A percentile compares a stretch with the other conserved stretches of the same genome.
These are phyloP conservation scores for Botryotinia convoluta DNA, from an alignment of 2,329 filamentous ascomycete genomes.

Conservation along the genomic window DNA sequence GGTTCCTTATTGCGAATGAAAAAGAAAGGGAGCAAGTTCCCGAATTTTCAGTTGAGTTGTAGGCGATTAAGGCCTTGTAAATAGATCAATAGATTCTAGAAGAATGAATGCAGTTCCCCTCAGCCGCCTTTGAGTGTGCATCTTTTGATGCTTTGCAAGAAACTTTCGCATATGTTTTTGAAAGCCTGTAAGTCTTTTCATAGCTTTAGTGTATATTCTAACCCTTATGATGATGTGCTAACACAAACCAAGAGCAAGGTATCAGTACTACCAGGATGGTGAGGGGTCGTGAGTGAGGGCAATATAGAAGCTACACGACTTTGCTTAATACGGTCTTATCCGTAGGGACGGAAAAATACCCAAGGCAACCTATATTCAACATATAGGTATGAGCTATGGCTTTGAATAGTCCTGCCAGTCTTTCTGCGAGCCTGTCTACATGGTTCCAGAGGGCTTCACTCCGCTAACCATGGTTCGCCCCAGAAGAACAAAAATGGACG, in stretches of 20 bases:
- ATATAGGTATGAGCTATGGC: neutral
- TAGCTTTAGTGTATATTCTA: neutral
- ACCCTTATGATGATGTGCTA: neutral
- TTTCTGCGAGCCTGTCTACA: neutral
- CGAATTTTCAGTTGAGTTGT: neutral
- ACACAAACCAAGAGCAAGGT: neutral
- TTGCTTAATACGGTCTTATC: neutral
- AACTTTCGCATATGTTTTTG: neutral
- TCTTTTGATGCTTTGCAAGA: neutral
- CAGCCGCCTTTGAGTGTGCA: neutral
- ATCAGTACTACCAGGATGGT: too few species aligned
- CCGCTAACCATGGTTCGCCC: neutral
- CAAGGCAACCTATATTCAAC: neutral
- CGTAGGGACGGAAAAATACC: neutral
- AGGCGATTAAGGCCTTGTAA: neutral
- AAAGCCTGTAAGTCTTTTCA: neutral
- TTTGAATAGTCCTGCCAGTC: fast-evolving
- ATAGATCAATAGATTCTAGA: neutral
- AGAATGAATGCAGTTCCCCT: neutral
- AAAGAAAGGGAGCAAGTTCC: neutral
- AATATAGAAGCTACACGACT: neutral
- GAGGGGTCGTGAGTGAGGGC: neutral
- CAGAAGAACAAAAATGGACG: neutral
- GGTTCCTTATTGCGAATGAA: neutral
- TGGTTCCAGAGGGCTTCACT: neutral